Evolutionary conservation across 2,329 filamentous ascomycete genomes (phyloP).

Genomic region (Curvularia eragrostidis): DNA sequence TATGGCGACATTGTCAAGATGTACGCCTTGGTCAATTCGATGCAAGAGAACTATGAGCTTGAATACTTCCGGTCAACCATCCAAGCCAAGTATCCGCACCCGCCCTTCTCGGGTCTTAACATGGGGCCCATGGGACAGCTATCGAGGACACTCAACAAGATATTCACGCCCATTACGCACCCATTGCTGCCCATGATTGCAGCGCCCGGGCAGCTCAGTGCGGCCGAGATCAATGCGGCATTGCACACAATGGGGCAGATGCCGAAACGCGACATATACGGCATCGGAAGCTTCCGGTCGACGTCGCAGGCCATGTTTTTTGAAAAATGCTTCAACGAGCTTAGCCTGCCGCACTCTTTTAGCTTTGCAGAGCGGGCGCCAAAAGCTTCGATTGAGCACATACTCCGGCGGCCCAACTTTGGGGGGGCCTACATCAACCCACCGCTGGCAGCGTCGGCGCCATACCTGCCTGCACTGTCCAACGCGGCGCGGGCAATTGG

Average conservation of each 20-base stretch:
- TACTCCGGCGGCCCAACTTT: conserved; percentile 76
- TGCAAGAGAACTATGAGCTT: conserved; percentile 87
- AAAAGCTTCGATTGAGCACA: conserved; percentile 71
- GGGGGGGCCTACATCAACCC: conserved; percentile 84
- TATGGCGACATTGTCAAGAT: conserved; percentile 90
- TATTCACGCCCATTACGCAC: conserved; percentile 88
- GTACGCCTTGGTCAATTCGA: conserved; percentile 81
- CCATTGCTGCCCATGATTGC: conserved; percentile 83
- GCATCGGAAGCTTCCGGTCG: conserved; percentile 75
- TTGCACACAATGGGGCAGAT: conserved; percentile 80
- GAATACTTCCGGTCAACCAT: conserved; percentile 86
- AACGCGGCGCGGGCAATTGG: conserved; percentile 81
- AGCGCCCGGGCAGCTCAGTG: conserved; percentile 83
- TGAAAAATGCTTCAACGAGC: conserved; percentile 67
- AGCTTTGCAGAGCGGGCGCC: conserved; percentile 74
- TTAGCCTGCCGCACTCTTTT: conserved; percentile 86
- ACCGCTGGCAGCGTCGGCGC: conserved; percentile 62
- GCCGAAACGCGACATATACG: conserved; percentile 80
- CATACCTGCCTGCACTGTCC: conserved; percentile 70
- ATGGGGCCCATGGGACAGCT: conserved; percentile 88
- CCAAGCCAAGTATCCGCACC: conserved; percentile 71
- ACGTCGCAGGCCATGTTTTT: conserved; percentile 84
- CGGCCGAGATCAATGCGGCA: conserved; percentile 82
- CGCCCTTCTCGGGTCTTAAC: conserved; percentile 82
- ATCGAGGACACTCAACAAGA: conserved; percentile 81